Percentiles rank a stretch among this genome's conserved stretches.
phyloP scores from a whole-genome alignment of 1,284 basidiomycete genomes.

The Ganoderma lucidum region DNA sequence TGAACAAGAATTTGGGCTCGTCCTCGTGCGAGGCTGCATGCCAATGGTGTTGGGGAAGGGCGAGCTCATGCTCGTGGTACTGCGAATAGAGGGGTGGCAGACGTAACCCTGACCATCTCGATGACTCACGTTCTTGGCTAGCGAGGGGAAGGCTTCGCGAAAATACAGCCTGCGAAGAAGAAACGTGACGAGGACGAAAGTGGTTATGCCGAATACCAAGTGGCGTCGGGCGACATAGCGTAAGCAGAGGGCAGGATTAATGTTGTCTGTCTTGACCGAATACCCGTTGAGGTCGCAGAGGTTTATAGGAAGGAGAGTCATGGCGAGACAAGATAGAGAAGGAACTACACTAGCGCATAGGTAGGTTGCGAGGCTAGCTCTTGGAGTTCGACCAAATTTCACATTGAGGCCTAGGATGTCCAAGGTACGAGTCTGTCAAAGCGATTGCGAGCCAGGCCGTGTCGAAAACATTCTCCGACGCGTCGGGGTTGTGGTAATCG shows the following conservation, averaged over 20 bases:
- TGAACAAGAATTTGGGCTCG: conserved; percentile 29
- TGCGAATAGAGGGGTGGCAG: conserved; percentile 29
- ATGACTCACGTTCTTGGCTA: background rate
- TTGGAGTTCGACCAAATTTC: background rate
- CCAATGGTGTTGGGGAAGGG: conserved; percentile 29
- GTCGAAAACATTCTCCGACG: background rate
- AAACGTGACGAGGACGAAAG: conserved; percentile 24
- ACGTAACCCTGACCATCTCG: conserved; percentile 20
- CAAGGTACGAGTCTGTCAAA: background rate
- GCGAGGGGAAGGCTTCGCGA: conserved; percentile 7
- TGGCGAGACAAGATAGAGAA: conserved; percentile 5
- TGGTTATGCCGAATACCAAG: conserved; percentile 24
- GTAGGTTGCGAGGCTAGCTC: background rate
- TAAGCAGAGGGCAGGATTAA: conserved; percentile 12
- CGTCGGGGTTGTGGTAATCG: background rate
- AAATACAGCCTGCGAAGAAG: conserved; percentile 24
- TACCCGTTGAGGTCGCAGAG: conserved; percentile 13
- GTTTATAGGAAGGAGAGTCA: conserved; percentile 23
- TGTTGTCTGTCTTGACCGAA: conserved; percentile 8
- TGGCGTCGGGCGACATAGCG: conserved; percentile 26
- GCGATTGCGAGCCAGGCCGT: background rate
- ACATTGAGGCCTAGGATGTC: background rate
- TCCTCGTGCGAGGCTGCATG: conserved; percentile 19
- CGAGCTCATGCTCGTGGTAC: conserved; percentile 27
- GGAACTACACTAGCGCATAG: background rate